Percentiles rank a stretch among this genome's conserved stretches.
Conservation (phyloP, 768 basidiomycete species). For the Lactarius tabidus region DNA sequence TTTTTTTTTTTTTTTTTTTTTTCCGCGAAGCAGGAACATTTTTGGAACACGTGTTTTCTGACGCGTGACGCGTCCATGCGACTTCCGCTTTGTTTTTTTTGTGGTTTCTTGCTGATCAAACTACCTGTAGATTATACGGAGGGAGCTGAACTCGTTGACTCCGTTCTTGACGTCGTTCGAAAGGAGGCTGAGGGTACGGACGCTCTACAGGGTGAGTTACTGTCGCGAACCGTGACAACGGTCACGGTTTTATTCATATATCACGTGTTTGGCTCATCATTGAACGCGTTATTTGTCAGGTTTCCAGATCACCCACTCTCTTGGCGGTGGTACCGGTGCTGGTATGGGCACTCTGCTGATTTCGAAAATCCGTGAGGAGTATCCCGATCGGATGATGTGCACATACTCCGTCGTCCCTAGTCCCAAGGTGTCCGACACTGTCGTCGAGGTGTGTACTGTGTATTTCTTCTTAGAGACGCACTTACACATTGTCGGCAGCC, state of each 20-base stretch:
- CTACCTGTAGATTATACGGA: conserved; percentile 70
- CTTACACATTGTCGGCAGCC: conserved; percentile 46
- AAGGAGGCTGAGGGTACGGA: conserved; percentile 99
- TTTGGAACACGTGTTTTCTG: conserved; percentile 9
- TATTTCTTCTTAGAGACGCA: neutral
- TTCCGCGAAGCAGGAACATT: neutral
- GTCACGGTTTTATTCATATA: conserved; percentile 16
- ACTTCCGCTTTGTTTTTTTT: conserved; percentile 25
- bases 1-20: conserved; percentile 3
- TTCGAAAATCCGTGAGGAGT: conserved; percentile 98
- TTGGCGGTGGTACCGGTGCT: conserved; percentile 98
- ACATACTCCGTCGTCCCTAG: conserved; percentile 98
- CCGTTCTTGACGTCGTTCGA: conserved; percentile 95
- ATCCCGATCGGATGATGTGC: conserved; percentile 99
- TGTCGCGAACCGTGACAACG: conserved; percentile 18
- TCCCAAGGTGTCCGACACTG: conserved; percentile 97
- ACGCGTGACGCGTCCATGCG: conserved; percentile 22
- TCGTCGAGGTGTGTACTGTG: conserved; percentile 68
- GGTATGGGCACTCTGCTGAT: conserved; percentile 99
- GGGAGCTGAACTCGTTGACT: conserved; percentile 98
- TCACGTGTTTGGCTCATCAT: conserved; percentile 15
- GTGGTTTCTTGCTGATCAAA: conserved; percentile 22
- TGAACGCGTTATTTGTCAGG: conserved; percentile 41
- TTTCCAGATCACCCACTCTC: conserved; percentile 98
- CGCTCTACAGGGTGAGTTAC: conserved; percentile 87